Evolutionary conservation across 331 rosid genomes (phyloP), one percentile per base, ranked within the genome.

Genomic region (Quercus phellos): DNA sequence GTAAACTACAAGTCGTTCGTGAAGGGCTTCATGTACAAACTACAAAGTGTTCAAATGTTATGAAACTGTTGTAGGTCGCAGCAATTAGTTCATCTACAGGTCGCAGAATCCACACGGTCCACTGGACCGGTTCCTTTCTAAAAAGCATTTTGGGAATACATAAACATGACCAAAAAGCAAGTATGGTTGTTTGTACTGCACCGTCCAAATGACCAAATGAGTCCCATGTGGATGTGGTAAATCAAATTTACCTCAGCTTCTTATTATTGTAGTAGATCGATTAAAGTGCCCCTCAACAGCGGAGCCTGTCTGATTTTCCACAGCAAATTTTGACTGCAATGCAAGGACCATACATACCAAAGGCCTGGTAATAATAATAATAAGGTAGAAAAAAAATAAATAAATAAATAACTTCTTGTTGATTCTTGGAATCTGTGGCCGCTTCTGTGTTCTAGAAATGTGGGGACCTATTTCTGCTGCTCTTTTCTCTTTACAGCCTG

Each of bases 401-500:
- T 16, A 34, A 6, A 22, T 22, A 22, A 35, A 6, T 1, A 35
- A 35, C 3, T 38, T 38, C 34, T 12, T 74, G n/a, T 61, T 50
- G 89, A 73, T 70, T 78, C 72, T 42, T 29, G 79, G 75, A 71
- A 71, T 73, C 50, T 38, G 42, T 74, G 86, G 61, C 34, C 51
- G 22, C 32, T 77, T 81, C 46, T 68, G 43, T 53, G 32, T 64
- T 68, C 42, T 66, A 35, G 26, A 35, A 53, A 9, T 30, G 81
- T 76, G 87, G 86, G 86, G 84, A 84, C 80, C 80, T 70, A 17
- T 11, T 38, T 4, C 5, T 35, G 35, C 56, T 8, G 16, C 54
- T 26, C 18, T 26, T 19, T 46, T 29, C 61, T 42, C 87, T 85
- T 89, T 89, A 80, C 90, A 89, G 83, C 73, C 83, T 82, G 90